Evolutionary conservation across 73 alveolate genomes (phyloP).

Genomic region (Stentor coeruleus): DNA sequence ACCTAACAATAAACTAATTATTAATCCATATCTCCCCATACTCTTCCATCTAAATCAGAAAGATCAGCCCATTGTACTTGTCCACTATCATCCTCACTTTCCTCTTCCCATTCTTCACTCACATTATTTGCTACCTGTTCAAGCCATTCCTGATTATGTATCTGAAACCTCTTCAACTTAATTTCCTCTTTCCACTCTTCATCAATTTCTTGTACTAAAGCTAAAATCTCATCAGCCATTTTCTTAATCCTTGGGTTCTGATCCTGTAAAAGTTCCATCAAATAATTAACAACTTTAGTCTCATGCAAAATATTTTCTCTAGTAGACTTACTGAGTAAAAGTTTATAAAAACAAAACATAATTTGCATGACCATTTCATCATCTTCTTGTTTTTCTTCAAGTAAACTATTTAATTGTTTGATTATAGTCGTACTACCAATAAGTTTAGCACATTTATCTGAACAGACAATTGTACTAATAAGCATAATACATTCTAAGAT

Average conservation of each 20-base stretch:
- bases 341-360: slow-evolving; percentile 61
- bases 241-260: slow-evolving; percentile 67
- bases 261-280: slow-evolving; percentile 66
- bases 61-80: slow-evolving; percentile 17
- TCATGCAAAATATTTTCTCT: slow-evolving; percentile 50
- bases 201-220: slow-evolving; percentile 67
- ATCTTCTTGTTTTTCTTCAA: slow-evolving; percentile 79
- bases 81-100: slow-evolving; percentile 13
- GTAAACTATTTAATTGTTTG: slow-evolving; percentile 57
- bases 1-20: no score
- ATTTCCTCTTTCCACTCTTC: slow-evolving; percentile 73
- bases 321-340: slow-evolving; percentile 58
- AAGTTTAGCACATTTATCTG: slow-evolving; percentile 52
- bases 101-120: slow-evolving; percentile 20
- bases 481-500: slow-evolving; percentile 72
- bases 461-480: slow-evolving; percentile 47
- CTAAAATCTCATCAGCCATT: slow-evolving; percentile 70
- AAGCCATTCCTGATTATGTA: slow-evolving; percentile 72
- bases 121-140: slow-evolving; percentile 57
- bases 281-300: slow-evolving; percentile 52
- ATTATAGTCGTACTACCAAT: slow-evolving; percentile 45
- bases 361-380: slow-evolving; percentile 83
- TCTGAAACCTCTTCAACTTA: slow-evolving; percentile 67
- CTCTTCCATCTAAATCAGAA: slow-evolving; percentile 6
- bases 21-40: slow-evolving; percentile 14